phyloP scores from a whole-genome alignment of 371 early-diverging fungal species.

The Apophysomyces ossiformis region DNA sequence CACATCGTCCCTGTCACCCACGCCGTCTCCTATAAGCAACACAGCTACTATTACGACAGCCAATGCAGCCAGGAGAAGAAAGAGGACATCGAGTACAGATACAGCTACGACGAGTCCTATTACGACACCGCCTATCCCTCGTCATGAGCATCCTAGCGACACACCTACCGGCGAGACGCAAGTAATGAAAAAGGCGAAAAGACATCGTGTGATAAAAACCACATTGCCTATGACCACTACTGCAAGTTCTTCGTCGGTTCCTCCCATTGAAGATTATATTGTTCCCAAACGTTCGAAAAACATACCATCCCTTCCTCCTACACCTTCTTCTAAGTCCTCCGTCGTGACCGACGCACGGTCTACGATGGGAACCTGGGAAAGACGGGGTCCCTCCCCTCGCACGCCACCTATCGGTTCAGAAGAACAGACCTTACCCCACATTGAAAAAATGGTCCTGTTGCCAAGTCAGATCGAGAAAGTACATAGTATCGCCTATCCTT shows the following conservation, averaged over 20 bases:
- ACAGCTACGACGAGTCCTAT: too few species aligned
- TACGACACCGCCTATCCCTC: too few species aligned
- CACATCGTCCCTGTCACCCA: not conserved
- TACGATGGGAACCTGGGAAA: not conserved
- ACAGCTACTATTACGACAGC: too few species aligned
- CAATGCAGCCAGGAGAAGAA: too few species aligned
- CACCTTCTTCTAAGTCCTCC: conserved; percentile 19
- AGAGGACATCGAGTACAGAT: too few species aligned
- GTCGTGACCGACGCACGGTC: conserved; percentile 13
- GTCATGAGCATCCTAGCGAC: too few species aligned
- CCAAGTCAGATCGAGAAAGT: conserved; percentile 7
- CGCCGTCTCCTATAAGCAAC: too few species aligned
- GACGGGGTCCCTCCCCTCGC: conserved; percentile 9
- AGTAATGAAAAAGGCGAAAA: conserved; percentile 12
- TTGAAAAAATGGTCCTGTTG: not conserved
- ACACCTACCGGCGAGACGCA: not conserved
- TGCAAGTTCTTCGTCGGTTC: conserved; percentile 20
- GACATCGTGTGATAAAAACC: not conserved
- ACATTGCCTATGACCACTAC: not conserved
- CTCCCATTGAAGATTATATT: conserved; percentile 50
- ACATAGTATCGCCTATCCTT: not conserved
- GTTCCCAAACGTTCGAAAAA: conserved; percentile 27
- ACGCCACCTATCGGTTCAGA: conserved; percentile 21
- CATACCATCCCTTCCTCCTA: not conserved
- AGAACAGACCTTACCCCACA: conserved; percentile 8